Conservation (phyloP, 2,329 filamentous ascomycete species). For the Hymenotorrendiella dingleyae region DNA sequence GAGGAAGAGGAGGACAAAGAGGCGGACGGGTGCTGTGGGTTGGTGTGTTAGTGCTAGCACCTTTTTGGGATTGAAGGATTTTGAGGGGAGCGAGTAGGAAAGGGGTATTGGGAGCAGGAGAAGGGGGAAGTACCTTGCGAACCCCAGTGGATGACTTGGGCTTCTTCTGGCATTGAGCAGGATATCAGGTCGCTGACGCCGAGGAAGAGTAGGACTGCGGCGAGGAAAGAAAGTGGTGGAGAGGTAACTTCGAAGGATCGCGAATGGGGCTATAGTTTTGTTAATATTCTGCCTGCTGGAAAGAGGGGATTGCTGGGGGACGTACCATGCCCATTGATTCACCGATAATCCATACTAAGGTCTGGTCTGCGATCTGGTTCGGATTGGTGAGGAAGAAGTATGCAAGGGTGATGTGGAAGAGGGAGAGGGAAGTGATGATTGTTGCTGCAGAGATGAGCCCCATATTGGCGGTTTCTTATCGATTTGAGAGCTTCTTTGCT, state of each 20-base stretch:
- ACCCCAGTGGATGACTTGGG: constrained; percentile 57
- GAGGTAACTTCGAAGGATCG: constrained; percentile 63
- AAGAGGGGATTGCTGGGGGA: constrained; percentile 2
- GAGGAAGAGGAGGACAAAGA: constrained; percentile 55
- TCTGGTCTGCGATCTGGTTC: constrained; percentile 66
- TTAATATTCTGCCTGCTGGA: not conserved
- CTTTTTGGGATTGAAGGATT: too few species aligned
- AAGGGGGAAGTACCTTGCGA: constrained; percentile 56
- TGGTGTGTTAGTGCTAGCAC: not conserved
- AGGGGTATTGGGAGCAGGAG: constrained; percentile 39
- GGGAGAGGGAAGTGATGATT: constrained; percentile 73
- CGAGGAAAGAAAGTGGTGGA: constrained; percentile 68
- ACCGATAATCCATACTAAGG: constrained; percentile 73
- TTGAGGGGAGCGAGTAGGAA: constrained; percentile 49
- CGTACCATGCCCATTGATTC: constrained; percentile 77
- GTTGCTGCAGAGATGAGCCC: constrained; percentile 73
- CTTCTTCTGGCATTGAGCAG: constrained; percentile 62
- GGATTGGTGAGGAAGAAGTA: constrained; percentile 79
- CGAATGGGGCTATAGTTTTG: constrained; percentile 48
- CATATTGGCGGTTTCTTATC: constrained; percentile 47
- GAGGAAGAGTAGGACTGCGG: constrained; percentile 57
- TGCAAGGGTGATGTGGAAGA: constrained; percentile 79
- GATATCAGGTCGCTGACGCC: constrained; percentile 61
- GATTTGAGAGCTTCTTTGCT: not conserved
- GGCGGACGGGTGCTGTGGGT: constrained; percentile 52